A percentile compares a stretch with the other conserved stretches of the same genome.
These are phyloP conservation scores for Takakia lepidozioides DNA, from an alignment of 225 moss, liverwort and hornwort species.

Conservation along the genomic window DNA sequence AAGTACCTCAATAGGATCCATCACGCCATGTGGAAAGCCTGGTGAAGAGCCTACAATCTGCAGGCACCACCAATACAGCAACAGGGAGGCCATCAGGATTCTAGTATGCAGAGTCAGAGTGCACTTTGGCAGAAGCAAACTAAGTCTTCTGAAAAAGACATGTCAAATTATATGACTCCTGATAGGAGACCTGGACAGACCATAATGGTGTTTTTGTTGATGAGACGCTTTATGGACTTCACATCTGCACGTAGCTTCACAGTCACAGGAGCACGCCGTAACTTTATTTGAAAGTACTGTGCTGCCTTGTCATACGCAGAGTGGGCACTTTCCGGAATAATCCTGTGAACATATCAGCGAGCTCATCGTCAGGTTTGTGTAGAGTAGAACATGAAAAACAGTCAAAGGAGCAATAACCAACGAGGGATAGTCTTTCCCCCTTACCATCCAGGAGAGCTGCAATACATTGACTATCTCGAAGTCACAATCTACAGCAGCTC, in stretches of 20 bases:
- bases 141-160: too few relatives aligned
- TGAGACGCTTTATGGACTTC: slow-evolving; percentile 67
- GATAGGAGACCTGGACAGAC: too few relatives aligned
- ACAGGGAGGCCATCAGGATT: too few relatives aligned
- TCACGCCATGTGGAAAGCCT: slow-evolving; percentile 94
- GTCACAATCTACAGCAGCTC: not conserved
- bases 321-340: slow-evolving; percentile 87
- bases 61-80: slow-evolving; percentile 18
- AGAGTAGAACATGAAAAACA: too few relatives aligned
- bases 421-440: too few relatives aligned
- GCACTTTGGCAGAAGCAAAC: too few relatives aligned
- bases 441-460: not conserved
- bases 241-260: slow-evolving; percentile 63
- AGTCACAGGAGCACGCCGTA: slow-evolving; percentile 78
- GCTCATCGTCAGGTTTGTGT: too few relatives aligned
- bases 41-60: slow-evolving; percentile 92
- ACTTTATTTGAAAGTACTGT: slow-evolving; percentile 81
- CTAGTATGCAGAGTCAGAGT: too few relatives aligned
- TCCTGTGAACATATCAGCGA: slow-evolving; percentile 42
- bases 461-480: not conserved
- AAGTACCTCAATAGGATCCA: slow-evolving; percentile 89
- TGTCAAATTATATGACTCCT: too few relatives aligned
- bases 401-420: too few relatives aligned
- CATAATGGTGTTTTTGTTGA: slow-evolving; percentile 82
- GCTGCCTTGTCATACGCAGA: slow-evolving; percentile 99